phyloP scores from a whole-genome alignment of 2,329 filamentous ascomycete species.

The Ophiocordyceps sinensis region DNA sequence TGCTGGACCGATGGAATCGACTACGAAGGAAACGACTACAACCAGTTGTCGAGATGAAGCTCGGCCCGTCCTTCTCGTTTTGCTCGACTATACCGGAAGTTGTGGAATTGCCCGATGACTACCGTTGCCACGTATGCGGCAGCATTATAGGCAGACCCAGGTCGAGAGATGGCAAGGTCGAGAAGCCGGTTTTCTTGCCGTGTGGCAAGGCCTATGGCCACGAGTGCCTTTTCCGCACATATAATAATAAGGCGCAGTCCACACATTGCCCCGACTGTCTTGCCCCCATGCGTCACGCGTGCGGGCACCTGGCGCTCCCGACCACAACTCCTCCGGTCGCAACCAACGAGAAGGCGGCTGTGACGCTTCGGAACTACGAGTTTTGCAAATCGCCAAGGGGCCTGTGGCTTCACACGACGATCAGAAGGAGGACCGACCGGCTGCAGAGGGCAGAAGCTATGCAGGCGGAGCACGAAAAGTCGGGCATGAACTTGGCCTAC shows the following conservation, averaged over 20 bases:
- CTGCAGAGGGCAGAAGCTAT: slow-evolving; percentile 1
- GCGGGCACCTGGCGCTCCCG: slow-evolving; percentile 6
- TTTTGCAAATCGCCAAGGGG: slow-evolving; percentile 5
- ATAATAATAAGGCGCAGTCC: no score
- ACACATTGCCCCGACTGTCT: slow-evolving; percentile 4
- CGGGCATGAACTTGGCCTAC: background rate
- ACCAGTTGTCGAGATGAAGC: no score
- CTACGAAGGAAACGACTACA: no score
- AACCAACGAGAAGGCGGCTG: background rate
- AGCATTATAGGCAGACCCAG: background rate
- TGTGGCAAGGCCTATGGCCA: slow-evolving; percentile 14
- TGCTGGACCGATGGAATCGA: no score
- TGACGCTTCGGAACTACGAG: slow-evolving; percentile 7
- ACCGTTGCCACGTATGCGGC: slow-evolving; percentile 3
- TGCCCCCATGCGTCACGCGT: slow-evolving; percentile 7
- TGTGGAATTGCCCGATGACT: background rate
- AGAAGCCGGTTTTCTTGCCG: slow-evolving; percentile 9
- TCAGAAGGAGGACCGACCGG: background rate
- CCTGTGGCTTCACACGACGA: background rate
- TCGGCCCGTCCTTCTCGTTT: background rate
- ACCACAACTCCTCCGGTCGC: background rate
- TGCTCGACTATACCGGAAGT: background rate
- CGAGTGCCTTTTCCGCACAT: slow-evolving; percentile 7
- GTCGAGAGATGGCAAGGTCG: background rate
- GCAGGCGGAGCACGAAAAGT: background rate